Evolutionary conservation across 768 basidiomycete species (phyloP).

Genomic region (Suillus fuscotomentosus): DNA sequence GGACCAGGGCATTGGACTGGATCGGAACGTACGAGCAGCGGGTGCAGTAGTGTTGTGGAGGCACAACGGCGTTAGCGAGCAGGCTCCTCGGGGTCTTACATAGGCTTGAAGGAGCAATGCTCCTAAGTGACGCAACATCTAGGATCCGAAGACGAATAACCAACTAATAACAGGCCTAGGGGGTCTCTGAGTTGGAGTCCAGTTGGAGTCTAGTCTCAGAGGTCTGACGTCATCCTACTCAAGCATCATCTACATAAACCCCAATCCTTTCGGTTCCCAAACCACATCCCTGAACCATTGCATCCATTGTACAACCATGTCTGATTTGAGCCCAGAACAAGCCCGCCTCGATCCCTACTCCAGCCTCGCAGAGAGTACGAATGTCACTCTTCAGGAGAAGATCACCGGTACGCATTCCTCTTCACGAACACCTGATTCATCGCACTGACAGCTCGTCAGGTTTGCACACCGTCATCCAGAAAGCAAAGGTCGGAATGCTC

Average conservation of each 20-base stretch:
- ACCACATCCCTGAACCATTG: neutral
- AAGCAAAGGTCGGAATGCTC: slow-evolving; percentile 70
- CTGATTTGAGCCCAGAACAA: slow-evolving; percentile 20
- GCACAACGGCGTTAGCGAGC: too few relatives aligned
- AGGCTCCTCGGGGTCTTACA: too few relatives aligned
- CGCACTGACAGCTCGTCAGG: slow-evolving; percentile 31
- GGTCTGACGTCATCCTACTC: neutral
- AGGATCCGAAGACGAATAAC: too few relatives aligned
- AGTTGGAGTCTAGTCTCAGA: neutral
- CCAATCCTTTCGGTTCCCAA: neutral
- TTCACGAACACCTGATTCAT: neutral
- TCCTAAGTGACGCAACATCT: too few relatives aligned
- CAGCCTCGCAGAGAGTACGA: slow-evolving; percentile 56
- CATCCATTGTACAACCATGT: slow-evolving; percentile 16
- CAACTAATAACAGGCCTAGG: too few relatives aligned
- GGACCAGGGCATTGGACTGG: too few relatives aligned
- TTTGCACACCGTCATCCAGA: slow-evolving; percentile 62
- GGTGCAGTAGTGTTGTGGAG: too few relatives aligned
- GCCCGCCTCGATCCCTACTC: slow-evolving; percentile 71
- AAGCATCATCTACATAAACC: slow-evolving; percentile 7
- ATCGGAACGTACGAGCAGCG: too few relatives aligned
- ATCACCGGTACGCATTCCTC: slow-evolving; percentile 48
- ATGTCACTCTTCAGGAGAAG: slow-evolving; percentile 60
- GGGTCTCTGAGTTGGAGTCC: too few relatives aligned
- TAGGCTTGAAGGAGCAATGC: too few relatives aligned